Evolutionary conservation across 2,329 filamentous ascomycete species (phyloP).

Genomic region (Aspergillus sp.): DNA sequence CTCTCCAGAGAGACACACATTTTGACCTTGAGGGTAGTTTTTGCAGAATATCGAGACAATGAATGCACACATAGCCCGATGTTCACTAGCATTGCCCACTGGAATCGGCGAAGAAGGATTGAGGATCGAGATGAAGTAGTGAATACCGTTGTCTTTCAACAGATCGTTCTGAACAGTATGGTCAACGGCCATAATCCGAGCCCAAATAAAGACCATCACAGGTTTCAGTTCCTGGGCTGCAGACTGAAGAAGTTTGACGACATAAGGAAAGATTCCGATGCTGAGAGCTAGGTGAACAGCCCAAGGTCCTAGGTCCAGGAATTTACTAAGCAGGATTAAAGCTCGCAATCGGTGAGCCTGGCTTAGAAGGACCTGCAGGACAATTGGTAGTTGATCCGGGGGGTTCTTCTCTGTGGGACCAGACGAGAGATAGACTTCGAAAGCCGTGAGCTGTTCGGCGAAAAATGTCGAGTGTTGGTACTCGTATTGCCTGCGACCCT

Average conservation of each 20-base stretch:
- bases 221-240: slow-evolving; percentile 93
- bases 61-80: slow-evolving; percentile 98
- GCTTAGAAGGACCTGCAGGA: slow-evolving; percentile 91
- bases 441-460: slow-evolving; percentile 92
- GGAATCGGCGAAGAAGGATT: slow-evolving; percentile 81
- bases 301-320: slow-evolving; percentile 94
- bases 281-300: slow-evolving; percentile 96
- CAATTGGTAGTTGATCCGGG: slow-evolving; percentile 92
- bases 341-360: slow-evolving; percentile 91
- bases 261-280: slow-evolving; percentile 98
- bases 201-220: slow-evolving; percentile 99
- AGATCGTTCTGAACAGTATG: slow-evolving; percentile 90
- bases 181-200: slow-evolving; percentile 90
- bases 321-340: slow-evolving; percentile 86
- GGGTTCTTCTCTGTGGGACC: slow-evolving; percentile 81
- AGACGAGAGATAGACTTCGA: slow-evolving; percentile 88
- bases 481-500: slow-evolving; percentile 75
- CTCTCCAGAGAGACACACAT: slow-evolving; percentile 85
- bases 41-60: slow-evolving; percentile 97
- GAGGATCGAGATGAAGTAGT: slow-evolving; percentile 92
- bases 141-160: slow-evolving; percentile 94
- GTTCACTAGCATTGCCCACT: slow-evolving; percentile 84
- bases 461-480: slow-evolving; percentile 97
- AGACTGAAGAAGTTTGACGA: slow-evolving; percentile 94
- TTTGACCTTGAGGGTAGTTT: slow-evolving; percentile 86